Evolutionary conservation across 257 asterid species (phyloP), one percentile per base, ranked within the genome.

Genomic region (Oldenlandia corymbosa): DNA sequence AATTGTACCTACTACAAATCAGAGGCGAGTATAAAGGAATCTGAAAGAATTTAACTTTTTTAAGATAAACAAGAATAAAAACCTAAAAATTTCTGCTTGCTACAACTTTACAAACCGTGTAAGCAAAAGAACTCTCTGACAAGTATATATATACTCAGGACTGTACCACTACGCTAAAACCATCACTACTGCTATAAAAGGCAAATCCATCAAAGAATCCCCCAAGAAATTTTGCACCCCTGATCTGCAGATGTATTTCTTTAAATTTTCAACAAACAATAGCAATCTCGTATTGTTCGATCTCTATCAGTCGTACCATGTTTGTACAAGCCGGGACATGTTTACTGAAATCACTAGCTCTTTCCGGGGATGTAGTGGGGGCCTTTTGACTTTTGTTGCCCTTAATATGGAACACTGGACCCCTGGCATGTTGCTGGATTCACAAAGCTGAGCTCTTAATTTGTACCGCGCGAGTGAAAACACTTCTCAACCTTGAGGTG

Each of bases 401-500:
- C 18, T 5, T 66, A 13, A 45, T 2, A 51, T 7, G n/a, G 14
- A n/a, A 14, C 46, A 48, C 14, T 12, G 31, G 39, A 49, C 5
- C 31, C 18, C 50, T 49, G 14, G 67, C 11, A 10, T 31, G 18
- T 0, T 30, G 45, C 10, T 50, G 60, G 37, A 60, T 60, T 49
- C 47, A 50, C 36, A 39, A 50, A 46, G 62, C 50, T 7, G 49
- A 46, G 17, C 52, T 60, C 60, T 27, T 43, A 30, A 58, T 66
- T 56, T 47, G 58, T 60, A 4, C 73, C 76, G 72, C 55, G 54
- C 63, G 73, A 77, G 71, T 78, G 58, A 72, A 89, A 92, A 73
- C 85, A 89, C 55, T 80, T 77, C 45, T 83, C 69, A 55, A 87
- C 96, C 58, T 80, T 76, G 10, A 89, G 86, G 74, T 75, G 84